phyloP scores from a whole-genome alignment of 2,329 filamentous ascomycete species.

The Pleomassaria siparia region DNA sequence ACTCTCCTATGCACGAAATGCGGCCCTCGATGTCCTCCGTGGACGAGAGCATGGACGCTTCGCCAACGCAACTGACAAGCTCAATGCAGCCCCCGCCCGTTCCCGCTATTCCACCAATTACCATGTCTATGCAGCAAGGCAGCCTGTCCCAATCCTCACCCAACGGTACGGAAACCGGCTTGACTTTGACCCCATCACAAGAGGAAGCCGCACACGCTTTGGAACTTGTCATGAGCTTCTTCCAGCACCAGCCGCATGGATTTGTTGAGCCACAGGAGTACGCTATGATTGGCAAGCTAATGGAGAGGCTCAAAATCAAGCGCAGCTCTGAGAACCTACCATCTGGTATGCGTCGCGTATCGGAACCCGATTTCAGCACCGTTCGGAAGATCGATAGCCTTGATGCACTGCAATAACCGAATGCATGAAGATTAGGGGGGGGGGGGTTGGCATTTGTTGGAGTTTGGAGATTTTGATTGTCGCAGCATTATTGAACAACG shows the following conservation, averaged over 20 bases:
- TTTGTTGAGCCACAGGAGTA: conserved; percentile 78
- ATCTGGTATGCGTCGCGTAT: conserved; percentile 37
- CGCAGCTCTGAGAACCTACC: conserved; percentile 46
- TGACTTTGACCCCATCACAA: conserved; percentile 66
- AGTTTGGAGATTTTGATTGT: conserved; percentile 1
- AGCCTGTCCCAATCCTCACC: conserved; percentile 13
- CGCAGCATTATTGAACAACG: conserved; percentile 3
- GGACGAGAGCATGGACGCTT: conserved; percentile 44
- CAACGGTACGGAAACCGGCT: conserved; percentile 40
- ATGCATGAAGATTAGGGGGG: neutral
- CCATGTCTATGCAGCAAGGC: conserved; percentile 18
- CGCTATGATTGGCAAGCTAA: conserved; percentile 74
- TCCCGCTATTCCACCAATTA: conserved; percentile 43
- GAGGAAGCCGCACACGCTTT: conserved; percentile 84
- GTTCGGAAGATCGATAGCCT: conserved; percentile 33
- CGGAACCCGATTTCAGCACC: conserved; percentile 34
- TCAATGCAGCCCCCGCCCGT: conserved; percentile 51
- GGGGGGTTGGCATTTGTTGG: conserved; percentile 3
- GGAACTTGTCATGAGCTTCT: conserved; percentile 78
- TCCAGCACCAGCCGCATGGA: conserved; percentile 69
- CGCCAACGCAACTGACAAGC: conserved; percentile 38
- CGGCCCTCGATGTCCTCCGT: conserved; percentile 41
- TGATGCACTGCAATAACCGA: conserved; percentile 28
- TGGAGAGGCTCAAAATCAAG: conserved; percentile 79
- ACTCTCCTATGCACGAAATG: conserved; percentile 55